Percentiles rank a stretch among this genome's conserved stretches.
Conservation (phyloP, 1,139 yeast species). For the Blastobotrys niveus region DNA sequence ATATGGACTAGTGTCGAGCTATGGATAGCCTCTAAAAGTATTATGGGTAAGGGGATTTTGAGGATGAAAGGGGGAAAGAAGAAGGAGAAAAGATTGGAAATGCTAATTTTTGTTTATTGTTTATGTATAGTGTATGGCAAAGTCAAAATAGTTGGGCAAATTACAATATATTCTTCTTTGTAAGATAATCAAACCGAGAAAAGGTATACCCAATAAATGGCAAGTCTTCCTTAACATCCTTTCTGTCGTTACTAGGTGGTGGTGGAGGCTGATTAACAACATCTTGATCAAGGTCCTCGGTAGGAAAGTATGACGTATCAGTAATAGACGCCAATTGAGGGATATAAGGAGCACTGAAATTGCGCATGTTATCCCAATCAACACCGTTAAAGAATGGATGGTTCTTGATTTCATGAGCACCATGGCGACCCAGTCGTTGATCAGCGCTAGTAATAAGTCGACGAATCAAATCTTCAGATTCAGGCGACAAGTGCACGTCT, state of each 20-base stretch:
- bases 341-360: constrained; percentile 92
- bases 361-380: constrained; percentile 90
- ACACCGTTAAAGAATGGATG: constrained; percentile 96
- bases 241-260: constrained; percentile 34
- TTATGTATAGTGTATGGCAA: no score
- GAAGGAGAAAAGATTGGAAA: no score
- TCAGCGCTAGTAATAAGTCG: constrained; percentile 79
- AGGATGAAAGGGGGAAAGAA: no score
- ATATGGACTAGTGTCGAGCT: no score
- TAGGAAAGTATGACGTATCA: constrained; percentile 96
- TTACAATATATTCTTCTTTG: constrained; percentile 75
- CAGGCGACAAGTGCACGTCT: constrained; percentile 88
- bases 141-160: no score
- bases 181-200: constrained; percentile 86
- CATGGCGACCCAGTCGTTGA: constrained; percentile 80
- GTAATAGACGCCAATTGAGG: constrained; percentile 81
- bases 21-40: neutral
- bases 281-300: constrained; percentile 91
- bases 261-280: constrained; percentile 64
- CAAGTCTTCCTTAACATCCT: constrained; percentile 78
- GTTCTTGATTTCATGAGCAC: constrained; percentile 82
- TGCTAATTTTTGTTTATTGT: no score
- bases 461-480: constrained; percentile 87
- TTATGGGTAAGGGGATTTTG: no score
- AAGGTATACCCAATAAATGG: constrained; percentile 97